phyloP scores from a whole-genome alignment of 352 stramenopile species.

The Pythium angustatum region DNA sequence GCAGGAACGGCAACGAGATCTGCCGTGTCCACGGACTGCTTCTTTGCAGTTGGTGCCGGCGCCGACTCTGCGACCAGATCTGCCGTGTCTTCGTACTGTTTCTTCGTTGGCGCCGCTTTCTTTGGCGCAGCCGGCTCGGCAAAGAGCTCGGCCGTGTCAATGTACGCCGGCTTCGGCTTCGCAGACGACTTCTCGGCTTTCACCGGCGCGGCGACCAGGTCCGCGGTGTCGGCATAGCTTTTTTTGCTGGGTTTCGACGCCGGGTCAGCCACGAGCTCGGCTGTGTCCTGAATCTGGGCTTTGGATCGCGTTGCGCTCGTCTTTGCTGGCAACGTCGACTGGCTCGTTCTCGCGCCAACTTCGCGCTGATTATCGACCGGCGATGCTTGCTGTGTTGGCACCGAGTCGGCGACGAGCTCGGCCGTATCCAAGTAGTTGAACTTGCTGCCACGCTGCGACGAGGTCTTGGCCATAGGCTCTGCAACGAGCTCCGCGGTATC shows the following conservation, averaged over 20 bases:
- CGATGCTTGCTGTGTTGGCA: neutral
- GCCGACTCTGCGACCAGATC: slow-evolving; percentile 18
- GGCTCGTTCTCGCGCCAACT: neutral
- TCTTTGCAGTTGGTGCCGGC: neutral
- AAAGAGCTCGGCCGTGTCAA: slow-evolving; percentile 21
- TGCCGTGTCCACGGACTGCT: slow-evolving; percentile 15
- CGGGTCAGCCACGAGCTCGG: slow-evolving; percentile 18
- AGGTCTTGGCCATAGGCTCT: neutral
- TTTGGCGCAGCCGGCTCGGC: neutral
- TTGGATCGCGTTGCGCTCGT: neutral
- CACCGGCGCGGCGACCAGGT: neutral
- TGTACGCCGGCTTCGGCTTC: slow-evolving; percentile 6
- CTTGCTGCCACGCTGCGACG: neutral
- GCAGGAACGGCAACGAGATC: slow-evolving; percentile 11
- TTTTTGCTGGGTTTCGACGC: slow-evolving; percentile 1
- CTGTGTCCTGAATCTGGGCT: slow-evolving; percentile 22
- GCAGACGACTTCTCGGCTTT: slow-evolving; percentile 1
- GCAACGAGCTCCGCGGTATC: slow-evolving; percentile 3
- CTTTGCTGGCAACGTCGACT: neutral
- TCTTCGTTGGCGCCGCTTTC: slow-evolving; percentile 7
- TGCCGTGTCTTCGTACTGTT: slow-evolving; percentile 25
- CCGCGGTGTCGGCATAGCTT: slow-evolving; percentile 18
- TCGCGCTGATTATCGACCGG: slow-evolving; percentile 11
- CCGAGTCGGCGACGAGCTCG: slow-evolving; percentile 13
- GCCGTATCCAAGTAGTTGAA: slow-evolving; percentile 20